Evolutionary conservation across 495 filamentous ascomycete genomes (phyloP).

Genomic region (Aspergillus indologenus): DNA sequence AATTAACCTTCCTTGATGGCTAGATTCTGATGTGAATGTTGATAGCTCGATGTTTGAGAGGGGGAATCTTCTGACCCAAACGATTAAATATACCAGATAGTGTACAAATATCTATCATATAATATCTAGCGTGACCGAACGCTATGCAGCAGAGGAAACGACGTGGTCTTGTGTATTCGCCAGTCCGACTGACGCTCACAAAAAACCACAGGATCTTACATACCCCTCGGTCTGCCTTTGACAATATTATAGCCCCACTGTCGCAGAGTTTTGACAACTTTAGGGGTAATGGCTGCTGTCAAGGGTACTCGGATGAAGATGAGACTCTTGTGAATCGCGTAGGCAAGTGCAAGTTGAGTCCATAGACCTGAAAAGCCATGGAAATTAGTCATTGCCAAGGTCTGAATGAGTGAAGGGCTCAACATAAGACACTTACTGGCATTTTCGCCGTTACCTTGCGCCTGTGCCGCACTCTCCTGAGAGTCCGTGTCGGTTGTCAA

Average conservation of each 20-base stretch:
- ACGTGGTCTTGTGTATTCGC: background rate
- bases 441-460: slow-evolving; percentile 20
- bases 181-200: background rate
- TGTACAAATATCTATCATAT: slow-evolving; percentile 31
- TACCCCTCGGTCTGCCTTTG: slow-evolving; percentile 53
- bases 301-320: slow-evolving; percentile 91
- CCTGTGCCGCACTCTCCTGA: slow-evolving; percentile 26
- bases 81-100: slow-evolving; percentile 38
- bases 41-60: slow-evolving; percentile 21
- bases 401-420: slow-evolving; percentile 4
- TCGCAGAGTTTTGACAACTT: slow-evolving; percentile 81
- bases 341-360: slow-evolving; percentile 92
- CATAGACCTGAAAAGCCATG: slow-evolving; percentile 53
- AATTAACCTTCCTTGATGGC: slow-evolving; percentile 9
- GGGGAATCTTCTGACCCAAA: slow-evolving; percentile 23
- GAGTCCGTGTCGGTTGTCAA: slow-evolving; percentile 33
- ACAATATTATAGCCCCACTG: slow-evolving; percentile 81
- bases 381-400: slow-evolving; percentile 1
- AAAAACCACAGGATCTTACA: slow-evolving; percentile 6
- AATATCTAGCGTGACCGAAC: slow-evolving; percentile 19
- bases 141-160: slow-evolving; percentile 27
- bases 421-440: slow-evolving; percentile 47
- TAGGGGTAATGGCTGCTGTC: slow-evolving; percentile 84
- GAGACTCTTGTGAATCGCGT: slow-evolving; percentile 96
- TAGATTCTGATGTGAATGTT: background rate